Evolutionary conservation across 2,329 filamentous ascomycete genomes (phyloP).

Genomic region (Sclerotinia sclerotiorum): DNA sequence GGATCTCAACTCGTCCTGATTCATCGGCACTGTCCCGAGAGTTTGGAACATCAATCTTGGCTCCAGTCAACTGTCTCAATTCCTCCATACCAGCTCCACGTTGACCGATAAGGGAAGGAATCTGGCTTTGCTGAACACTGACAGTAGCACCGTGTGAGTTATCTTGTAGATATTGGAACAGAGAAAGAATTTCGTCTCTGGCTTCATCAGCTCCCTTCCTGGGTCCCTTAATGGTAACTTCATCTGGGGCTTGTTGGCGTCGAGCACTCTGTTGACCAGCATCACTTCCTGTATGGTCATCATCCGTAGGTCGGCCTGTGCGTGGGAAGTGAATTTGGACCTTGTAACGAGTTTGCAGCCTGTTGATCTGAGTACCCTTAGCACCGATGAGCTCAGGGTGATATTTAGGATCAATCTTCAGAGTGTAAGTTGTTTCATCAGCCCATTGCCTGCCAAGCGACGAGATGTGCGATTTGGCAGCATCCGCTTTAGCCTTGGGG

Average conservation of each 20-base stretch:
- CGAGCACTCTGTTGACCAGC: constrained; percentile 64
- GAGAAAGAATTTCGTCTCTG: constrained; percentile 83
- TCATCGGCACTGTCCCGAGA: constrained; percentile 67
- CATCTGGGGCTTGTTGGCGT: constrained; percentile 76
- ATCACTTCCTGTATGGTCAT: constrained; percentile 71
- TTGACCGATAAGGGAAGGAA: constrained; percentile 91
- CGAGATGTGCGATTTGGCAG: constrained; percentile 78
- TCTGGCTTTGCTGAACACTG: constrained; percentile 83
- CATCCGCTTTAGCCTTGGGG: constrained; percentile 89
- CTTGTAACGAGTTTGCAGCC: constrained; percentile 86
- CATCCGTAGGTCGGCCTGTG: constrained; percentile 60
- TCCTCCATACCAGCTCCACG: constrained; percentile 89
- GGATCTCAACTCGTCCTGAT: constrained; percentile 75
- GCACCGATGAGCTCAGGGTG: constrained; percentile 92
- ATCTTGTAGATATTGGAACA: constrained; percentile 87
- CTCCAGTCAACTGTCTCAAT: constrained; percentile 78
- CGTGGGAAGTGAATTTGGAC: constrained; percentile 94
- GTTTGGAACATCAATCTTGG: constrained; percentile 88
- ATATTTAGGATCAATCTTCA: constrained; percentile 92
- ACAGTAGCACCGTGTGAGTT: constrained; percentile 79
- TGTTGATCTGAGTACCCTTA: constrained; percentile 84
- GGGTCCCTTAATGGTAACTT: constrained; percentile 87
- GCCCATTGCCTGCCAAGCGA: constrained; percentile 78
- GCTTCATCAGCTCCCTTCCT: constrained; percentile 91
- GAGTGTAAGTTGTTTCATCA: constrained; percentile 81